Percentiles rank a stretch among this genome's conserved stretches.
These are phyloP conservation scores for Pseudopithomyces chartarum DNA, from an alignment of 2,329 filamentous ascomycete species.

Conservation along the genomic window DNA sequence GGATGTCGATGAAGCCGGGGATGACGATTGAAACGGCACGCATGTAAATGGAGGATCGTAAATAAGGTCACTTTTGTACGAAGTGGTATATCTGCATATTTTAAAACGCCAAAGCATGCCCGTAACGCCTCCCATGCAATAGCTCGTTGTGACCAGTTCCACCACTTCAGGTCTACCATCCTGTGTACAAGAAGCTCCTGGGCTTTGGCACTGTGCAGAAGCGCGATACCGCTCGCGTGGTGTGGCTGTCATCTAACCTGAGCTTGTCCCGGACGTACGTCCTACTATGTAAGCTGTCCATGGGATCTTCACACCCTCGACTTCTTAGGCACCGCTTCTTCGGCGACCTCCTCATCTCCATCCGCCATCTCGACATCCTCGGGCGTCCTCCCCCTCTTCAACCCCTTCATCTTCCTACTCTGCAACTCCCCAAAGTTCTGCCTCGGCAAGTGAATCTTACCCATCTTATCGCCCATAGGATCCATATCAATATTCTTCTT, in stretches of 20 bases:
- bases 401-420: conserved; percentile 98
- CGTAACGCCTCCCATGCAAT: conserved; percentile 38
- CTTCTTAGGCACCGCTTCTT: conserved; percentile 36
- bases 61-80: conserved; percentile 11
- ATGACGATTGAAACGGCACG: conserved; percentile 47
- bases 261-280: no score
- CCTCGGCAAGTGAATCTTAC: conserved; percentile 86
- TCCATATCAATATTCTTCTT: conserved; percentile 98
- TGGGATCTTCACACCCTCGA: conserved; percentile 17
- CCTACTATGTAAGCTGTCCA: background rate
- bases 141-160: background rate
- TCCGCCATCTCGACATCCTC: conserved; percentile 24
- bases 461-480: conserved; percentile 93
- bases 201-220: no score
- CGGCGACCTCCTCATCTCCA: conserved; percentile 32
- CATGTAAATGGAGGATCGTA: background rate
- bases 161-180: background rate
- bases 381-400: conserved; percentile 73
- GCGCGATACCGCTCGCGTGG: no score
- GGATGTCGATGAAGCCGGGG: conserved; percentile 62
- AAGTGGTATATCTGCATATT: conserved; percentile 31
- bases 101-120: conserved; percentile 24
- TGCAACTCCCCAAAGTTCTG: conserved; percentile 88
- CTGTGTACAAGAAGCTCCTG: background rate
- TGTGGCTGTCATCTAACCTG: no score